Evolutionary conservation across 164 flowering plant genomes (phyloP), one percentile per base, ranked within the genome.

Genomic region (Stephania yunnanensis): DNA sequence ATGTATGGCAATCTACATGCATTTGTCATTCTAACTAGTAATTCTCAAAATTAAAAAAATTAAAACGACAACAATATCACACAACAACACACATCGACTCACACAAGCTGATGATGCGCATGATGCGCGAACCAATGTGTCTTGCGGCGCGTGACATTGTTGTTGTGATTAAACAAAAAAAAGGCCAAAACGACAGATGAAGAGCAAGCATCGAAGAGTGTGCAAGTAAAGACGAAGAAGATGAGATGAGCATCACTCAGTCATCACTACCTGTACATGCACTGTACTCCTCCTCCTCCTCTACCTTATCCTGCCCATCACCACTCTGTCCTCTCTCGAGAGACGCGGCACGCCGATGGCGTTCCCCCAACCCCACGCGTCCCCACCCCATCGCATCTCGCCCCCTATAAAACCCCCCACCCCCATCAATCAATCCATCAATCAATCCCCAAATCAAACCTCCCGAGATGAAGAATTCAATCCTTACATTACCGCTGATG

Each of bases 321-420:
- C 10, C 10, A 9, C 55, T 50, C n/a, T 58, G n/a, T 58, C 42
- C 42, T 36, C 20, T 65, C 6, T 67, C 44, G 11, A 11, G 36
- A 67, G 69, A 67, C 69, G 69, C 69, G 69, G 69, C 69, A 67
- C 69, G 44, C 69, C 69, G 69, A 30, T 29, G 17, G 69, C 36
- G 69, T 20, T 31, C 36, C 69, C 17, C 42, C 31, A 30, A 67
- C 69, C 36, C 10, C 42, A 30, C 36, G 6, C 15, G 5, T 4
- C 10, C 44, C 17, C 9, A 7, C 69, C 12, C 4, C n/a, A 58
- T 7, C 64, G n/a, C 20, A 4, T 58, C 63, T 15, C 63, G 8
- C 63, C 63, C 4, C 19, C 25, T 65, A 20, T 20, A 25, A 22
- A 65, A 1, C 25, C 36, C 25, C 36, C 6, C 36, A 42, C 4